Base-by-base conservation (phyloP, 106 monocot species). In the Iris macrosiphon region DNA sequence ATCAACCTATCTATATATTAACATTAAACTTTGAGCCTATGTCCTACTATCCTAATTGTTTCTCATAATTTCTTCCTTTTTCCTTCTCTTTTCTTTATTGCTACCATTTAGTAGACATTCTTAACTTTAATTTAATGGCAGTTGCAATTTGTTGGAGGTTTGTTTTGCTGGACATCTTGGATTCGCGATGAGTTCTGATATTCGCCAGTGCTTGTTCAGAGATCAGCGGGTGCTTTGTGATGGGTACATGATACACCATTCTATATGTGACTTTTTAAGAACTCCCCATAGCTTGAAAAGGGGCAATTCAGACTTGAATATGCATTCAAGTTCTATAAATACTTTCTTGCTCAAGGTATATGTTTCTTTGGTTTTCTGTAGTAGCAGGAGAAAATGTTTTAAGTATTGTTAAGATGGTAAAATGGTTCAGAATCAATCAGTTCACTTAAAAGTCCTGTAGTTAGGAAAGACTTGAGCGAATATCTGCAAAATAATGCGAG, bases 181-280 rank as follows among this genome's bases (percentile, higher is more conserved):
- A 9, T 27, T 7, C 11, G 33, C 12, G 46, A 75, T 76, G 70
- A 33, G 22, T 22, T 48, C 64, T 65, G 53, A 57, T 53, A 53
- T 45, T 40, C 14, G 45, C 25, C 43, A 22, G 6, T 59, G 46
- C 49, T 35, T 44, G 32, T 59, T 54, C 29, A 52, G 64, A 40
- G 22, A 29, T 30, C 59, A 17, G 2, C 10, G 27, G 21, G 4
- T 70, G 21, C 21, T 52, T 48, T 59, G 40, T 48, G 34, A 27
- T 17, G 70, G 59, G 18, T 30, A 10, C 13, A 70, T 40, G 42
- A 29, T 13, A 22, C 27, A 24, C 0, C 8, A 8, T 17, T 29
- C 16, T 2, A 60, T 53, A 22, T 38, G 13, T 53, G 34, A 32
- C 10, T 63, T 46, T 12, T 8, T 40, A 27, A 14, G 25, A 19